Conservation (phyloP, 441 rosid genomes). For the Daphne laureola region DNA sequence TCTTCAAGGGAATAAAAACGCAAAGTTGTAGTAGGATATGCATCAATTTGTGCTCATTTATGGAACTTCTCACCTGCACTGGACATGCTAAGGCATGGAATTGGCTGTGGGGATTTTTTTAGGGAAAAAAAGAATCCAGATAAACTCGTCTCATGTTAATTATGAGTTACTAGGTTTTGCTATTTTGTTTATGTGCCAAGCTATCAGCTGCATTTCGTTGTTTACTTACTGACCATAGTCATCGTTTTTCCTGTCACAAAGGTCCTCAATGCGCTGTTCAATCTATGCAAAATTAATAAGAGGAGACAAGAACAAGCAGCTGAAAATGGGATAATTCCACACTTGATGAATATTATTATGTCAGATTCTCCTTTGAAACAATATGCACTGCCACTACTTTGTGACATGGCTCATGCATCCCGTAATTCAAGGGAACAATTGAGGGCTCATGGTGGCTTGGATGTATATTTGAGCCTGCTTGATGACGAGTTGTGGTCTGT, state of each 20-base stretch:
- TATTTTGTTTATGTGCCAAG: neutral
- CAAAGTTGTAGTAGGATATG: too few relatives aligned
- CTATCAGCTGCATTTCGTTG: neutral
- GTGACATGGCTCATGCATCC: constrained; percentile 99
- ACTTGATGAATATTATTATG: constrained; percentile 78
- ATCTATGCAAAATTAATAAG: constrained; percentile 96
- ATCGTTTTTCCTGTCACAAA: constrained; percentile 17
- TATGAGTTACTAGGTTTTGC: neutral
- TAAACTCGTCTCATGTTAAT: too few relatives aligned
- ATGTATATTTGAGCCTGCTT: constrained; percentile 87
- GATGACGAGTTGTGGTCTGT: constrained; percentile 85
- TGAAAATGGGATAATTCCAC: constrained; percentile 97
- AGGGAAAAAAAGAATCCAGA: too few relatives aligned
- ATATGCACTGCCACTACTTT: constrained; percentile 77
- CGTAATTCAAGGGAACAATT: constrained; percentile 97
- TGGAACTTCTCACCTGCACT: too few relatives aligned
- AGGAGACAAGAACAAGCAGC: constrained; percentile 99
- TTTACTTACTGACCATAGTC: constrained; percentile 4
- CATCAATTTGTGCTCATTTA: too few relatives aligned
- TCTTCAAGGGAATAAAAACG: too few relatives aligned
- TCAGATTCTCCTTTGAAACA: constrained; percentile 77
- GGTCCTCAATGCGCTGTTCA: constrained; percentile 93
- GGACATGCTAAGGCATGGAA: too few relatives aligned
- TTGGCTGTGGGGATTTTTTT: too few relatives aligned
- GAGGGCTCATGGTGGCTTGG: constrained; percentile 93